These are phyloP conservation scores for Microbotryum violaceum DNA, from an alignment of 1,284 basidiomycete species.

Conservation along the genomic window DNA sequence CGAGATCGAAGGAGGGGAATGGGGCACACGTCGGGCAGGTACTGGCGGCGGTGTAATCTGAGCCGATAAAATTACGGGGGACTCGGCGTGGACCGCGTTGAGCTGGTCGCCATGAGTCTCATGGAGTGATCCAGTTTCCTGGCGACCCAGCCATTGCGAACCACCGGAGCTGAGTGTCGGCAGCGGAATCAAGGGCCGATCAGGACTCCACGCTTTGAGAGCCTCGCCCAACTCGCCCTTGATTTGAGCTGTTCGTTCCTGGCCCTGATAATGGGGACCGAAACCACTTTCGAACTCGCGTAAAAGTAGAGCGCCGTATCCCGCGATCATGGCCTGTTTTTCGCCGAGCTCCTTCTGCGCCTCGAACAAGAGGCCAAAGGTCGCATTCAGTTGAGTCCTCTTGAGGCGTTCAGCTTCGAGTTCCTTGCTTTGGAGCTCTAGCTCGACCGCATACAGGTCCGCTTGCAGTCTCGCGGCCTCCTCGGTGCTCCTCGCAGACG, in stretches of 20 bases:
- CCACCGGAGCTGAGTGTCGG: slow-evolving; percentile 13
- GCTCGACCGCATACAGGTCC: slow-evolving; percentile 23
- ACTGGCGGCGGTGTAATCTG: too few relatives aligned
- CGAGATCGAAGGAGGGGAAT: slow-evolving; percentile 2
- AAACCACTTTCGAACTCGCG: slow-evolving; percentile 30
- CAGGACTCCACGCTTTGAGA: slow-evolving; percentile 14
- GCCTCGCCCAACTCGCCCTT: slow-evolving; percentile 28
- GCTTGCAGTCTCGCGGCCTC: slow-evolving; percentile 9
- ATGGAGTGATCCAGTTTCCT: too few relatives aligned
- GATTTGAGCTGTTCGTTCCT: slow-evolving; percentile 31
- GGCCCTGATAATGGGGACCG: slow-evolving; percentile 25
- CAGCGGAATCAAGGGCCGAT: slow-evolving; percentile 5
- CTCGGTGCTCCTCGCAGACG: slow-evolving; percentile 12
- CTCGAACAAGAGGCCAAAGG: slow-evolving; percentile 30
- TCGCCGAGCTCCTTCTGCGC: slow-evolving; percentile 34
- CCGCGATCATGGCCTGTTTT: slow-evolving; percentile 33
- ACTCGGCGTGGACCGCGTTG: too few relatives aligned
- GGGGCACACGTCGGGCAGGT: neutral
- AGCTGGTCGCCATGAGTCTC: too few relatives aligned
- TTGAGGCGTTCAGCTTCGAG: slow-evolving; percentile 27
- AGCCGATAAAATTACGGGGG: too few relatives aligned
- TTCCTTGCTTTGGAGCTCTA: slow-evolving; percentile 25
- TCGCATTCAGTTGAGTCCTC: slow-evolving; percentile 32
- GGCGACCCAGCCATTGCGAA: neutral
- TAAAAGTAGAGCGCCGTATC: slow-evolving; percentile 33